Percentiles rank a stretch among this genome's conserved stretches.
Evolutionary conservation across 441 rosid species (phyloP).

Genomic region (Theobroma grandiflorum): DNA sequence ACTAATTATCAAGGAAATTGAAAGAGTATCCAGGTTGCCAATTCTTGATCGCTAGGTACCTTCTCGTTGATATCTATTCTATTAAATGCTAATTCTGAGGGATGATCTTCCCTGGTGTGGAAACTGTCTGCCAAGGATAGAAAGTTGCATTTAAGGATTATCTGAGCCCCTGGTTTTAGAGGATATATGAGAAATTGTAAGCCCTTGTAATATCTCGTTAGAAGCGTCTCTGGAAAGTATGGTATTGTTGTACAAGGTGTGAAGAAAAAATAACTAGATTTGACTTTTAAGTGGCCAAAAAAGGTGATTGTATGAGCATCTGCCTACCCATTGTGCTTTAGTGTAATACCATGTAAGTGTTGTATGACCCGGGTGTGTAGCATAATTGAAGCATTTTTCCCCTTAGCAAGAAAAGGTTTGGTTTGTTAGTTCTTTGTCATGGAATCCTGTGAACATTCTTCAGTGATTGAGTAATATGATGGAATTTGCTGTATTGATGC

Average conservation of each 20-base stretch:
- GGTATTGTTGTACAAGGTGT: constrained; percentile 17
- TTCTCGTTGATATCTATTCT: not conserved
- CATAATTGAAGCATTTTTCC: not conserved
- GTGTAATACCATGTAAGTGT: not conserved
- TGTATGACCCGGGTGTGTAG: not conserved
- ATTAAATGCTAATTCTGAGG: constrained; percentile 26
- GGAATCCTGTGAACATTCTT: not conserved
- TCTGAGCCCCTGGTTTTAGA: not conserved
- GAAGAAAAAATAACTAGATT: not conserved
- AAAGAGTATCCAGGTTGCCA: constrained; percentile 56
- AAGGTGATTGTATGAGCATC: not conserved
- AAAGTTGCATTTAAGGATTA: not conserved
- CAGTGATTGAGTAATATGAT: not conserved
- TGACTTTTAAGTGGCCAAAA: not conserved
- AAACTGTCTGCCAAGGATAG: constrained; percentile 25
- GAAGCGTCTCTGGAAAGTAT: constrained; percentile 16
- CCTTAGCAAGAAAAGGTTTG: not conserved
- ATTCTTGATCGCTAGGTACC: constrained; percentile 42
- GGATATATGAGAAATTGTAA: not conserved
- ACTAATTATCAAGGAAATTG: constrained; percentile 84
- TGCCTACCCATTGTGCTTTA: not conserved
- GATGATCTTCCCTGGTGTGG: constrained; percentile 15
- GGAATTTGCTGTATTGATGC: not conserved
- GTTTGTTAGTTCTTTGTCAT: not conserved
- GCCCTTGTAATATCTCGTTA: constrained; percentile 20